Conservation (phyloP, 2,329 filamentous ascomycete species). For the Elsinoe perseae region DNA sequence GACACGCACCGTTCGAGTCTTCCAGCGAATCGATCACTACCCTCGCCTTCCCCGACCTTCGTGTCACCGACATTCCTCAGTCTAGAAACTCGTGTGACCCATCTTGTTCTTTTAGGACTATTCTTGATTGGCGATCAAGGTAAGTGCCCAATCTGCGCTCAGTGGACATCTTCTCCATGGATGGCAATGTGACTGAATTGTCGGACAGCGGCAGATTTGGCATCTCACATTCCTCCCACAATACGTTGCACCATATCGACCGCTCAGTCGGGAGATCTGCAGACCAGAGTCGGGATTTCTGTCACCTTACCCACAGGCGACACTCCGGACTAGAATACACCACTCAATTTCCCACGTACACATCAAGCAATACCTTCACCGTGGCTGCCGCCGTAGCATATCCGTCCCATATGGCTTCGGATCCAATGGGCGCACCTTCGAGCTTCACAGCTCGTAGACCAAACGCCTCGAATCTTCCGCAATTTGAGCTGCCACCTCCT, state of each 20-base stretch:
- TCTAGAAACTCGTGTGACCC: not conserved
- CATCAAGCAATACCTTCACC: conserved; percentile 37
- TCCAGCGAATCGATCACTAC: conserved; percentile 5
- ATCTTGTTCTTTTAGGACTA: not conserved
- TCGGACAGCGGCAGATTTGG: not conserved
- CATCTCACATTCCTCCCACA: not conserved
- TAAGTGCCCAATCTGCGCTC: not conserved
- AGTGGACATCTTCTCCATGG: not conserved
- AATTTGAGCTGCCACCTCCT: conserved; percentile 61
- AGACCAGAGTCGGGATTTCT: not conserved
- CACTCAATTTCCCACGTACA: not conserved
- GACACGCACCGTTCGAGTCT: not conserved
- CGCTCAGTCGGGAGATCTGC: conserved; percentile 8
- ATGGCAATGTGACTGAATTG: not conserved
- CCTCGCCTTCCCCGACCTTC: conserved; percentile 1
- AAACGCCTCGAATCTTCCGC: conserved; percentile 60
- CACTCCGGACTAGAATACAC: not conserved
- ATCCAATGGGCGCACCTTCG: conserved; percentile 52
- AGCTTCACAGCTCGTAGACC: conserved; percentile 65
- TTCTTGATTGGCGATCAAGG: not conserved
- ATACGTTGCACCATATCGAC: not conserved
- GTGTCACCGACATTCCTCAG: conserved; percentile 8
- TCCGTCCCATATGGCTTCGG: conserved; percentile 54
- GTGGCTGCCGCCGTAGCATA: conserved; percentile 57
- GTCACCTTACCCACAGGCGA: conserved; percentile 12